Base-by-base conservation (phyloP, 495 filamentous ascomycete genomes). In the Stereocaulon alpinum region DNA sequence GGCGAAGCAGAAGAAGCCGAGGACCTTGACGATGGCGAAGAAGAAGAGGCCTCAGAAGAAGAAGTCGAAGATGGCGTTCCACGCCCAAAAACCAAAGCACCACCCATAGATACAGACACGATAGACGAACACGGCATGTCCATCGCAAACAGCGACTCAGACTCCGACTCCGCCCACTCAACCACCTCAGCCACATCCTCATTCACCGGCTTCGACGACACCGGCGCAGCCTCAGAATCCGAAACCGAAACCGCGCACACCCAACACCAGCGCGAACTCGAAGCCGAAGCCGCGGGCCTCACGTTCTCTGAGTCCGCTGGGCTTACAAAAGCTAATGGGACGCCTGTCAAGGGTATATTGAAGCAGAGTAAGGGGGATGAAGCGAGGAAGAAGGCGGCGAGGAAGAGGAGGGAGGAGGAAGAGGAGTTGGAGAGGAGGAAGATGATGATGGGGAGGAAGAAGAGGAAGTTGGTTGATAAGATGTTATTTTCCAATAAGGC, bases 361-460 rank as follows among this genome's bases (percentile, higher is more conserved):
- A 65, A 62, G 68, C 47, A 64, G 68, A 53, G 58, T 79, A 56
- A 81, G 77, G 71, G 78, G 78, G 64, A 87, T 82, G 68, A 75
- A 74, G 60, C 82, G 80, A 65, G 18, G 79, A 87, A 60, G 42
- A 40, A 42, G 47, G 77, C 74, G 56, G 77, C 79, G 62, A 88
- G 86, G 77, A 82, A 84, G 74, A 76, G 81, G 59, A 78, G 74
- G 57, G 79, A 88, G 69, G 87, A 90, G 68, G 87, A 87, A 24
- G 88, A 92, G 69, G 87, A 91, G 63, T 75, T 91, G 49, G 87
- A 92, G 72, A 77, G 89, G 70, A 82, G 86, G 70, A 92, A 92
- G 80, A 89, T 89, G 72, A 94, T 94, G 89, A 86, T 94, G 78
- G 85, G 84, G 72, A 83, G 88, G 73, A 91, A 89, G 82, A 92